Evolutionary conservation across 2,329 filamentous ascomycete species (phyloP).

Genomic region (Monilinia vaccinii-corymbosi): DNA sequence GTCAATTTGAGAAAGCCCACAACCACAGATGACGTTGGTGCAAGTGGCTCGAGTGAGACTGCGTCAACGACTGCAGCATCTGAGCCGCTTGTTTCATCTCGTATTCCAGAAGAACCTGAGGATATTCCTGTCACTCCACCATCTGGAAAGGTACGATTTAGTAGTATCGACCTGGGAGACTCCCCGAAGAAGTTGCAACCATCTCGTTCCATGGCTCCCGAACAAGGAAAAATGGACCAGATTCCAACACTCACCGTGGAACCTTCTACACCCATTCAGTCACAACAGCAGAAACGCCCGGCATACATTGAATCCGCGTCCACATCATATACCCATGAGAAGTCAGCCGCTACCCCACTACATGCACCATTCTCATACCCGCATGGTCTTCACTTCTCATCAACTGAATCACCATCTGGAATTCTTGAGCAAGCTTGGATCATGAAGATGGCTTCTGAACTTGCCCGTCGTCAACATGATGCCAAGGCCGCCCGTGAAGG

Average conservation of each 20-base stretch:
- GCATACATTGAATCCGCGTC: constrained; percentile 10
- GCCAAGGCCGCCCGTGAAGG: constrained; percentile 53
- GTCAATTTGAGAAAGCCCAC: constrained; percentile 66
- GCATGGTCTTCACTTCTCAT: constrained; percentile 13
- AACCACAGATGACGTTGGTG: constrained; percentile 33
- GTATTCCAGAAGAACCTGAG: constrained; percentile 51
- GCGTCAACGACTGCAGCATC: constrained; percentile 53
- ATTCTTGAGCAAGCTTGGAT: constrained; percentile 62
- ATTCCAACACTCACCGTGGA: constrained; percentile 5
- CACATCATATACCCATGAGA: constrained; percentile 19
- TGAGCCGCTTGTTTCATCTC: constrained; percentile 47
- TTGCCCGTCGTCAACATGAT: constrained; percentile 78
- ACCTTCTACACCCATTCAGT: constrained; percentile 14
- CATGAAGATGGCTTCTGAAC: constrained; percentile 88
- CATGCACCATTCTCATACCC: constrained; percentile 12
- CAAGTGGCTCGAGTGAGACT: constrained; percentile 31
- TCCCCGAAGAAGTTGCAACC: constrained; percentile 26
- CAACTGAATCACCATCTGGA: constrained; percentile 18
- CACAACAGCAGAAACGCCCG: constrained; percentile 12
- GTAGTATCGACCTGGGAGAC: constrained; percentile 30
- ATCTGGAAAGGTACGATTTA: constrained; percentile 30
- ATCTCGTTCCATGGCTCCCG: constrained; percentile 11
- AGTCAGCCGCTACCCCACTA: constrained; percentile 9
- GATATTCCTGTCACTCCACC: constrained; percentile 46
- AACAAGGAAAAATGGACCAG: constrained; percentile 11